Evolutionary conservation across 140 eudicot species (phyloP).

Genomic region (Anethum foeniculum): DNA sequence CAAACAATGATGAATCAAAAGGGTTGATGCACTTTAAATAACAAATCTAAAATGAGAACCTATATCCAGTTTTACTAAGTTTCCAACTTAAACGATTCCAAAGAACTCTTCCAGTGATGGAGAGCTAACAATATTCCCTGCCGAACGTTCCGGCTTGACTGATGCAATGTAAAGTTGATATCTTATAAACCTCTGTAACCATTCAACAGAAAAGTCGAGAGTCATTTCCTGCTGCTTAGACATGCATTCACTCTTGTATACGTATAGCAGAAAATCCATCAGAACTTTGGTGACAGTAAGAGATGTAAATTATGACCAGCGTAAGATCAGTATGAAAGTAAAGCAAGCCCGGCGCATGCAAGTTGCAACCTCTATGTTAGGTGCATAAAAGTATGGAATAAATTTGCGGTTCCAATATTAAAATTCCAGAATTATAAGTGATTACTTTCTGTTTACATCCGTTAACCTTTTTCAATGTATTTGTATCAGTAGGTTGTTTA

Average conservation of each 20-base stretch:
- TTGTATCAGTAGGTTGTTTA: background rate
- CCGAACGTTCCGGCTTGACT: conserved; percentile 46
- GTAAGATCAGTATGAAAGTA: background rate
- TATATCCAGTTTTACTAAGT: conserved; percentile 12
- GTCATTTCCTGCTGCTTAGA: background rate
- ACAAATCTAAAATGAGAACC: conserved; percentile 3
- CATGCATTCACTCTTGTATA: background rate
- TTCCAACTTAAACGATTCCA: conserved; percentile 35
- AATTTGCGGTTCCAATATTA: background rate
- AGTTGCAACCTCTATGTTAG: background rate
- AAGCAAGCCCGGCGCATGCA: background rate
- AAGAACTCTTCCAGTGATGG: conserved; percentile 89
- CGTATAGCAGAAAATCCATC: background rate
- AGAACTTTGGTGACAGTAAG: background rate
- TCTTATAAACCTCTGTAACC: conserved; percentile 83
- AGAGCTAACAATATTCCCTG: conserved; percentile 56
- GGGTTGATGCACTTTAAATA: background rate
- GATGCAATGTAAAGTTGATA: conserved; percentile 71
- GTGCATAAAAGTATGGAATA: background rate
- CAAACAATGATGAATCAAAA: conserved; percentile 4
- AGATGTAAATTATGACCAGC: background rate
- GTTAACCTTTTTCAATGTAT: background rate
- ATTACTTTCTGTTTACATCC: background rate
- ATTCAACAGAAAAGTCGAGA: background rate
- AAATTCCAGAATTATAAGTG: background rate